Evolutionary conservation across 257 asterid species (phyloP).

Genomic region (Avicennia marina): DNA sequence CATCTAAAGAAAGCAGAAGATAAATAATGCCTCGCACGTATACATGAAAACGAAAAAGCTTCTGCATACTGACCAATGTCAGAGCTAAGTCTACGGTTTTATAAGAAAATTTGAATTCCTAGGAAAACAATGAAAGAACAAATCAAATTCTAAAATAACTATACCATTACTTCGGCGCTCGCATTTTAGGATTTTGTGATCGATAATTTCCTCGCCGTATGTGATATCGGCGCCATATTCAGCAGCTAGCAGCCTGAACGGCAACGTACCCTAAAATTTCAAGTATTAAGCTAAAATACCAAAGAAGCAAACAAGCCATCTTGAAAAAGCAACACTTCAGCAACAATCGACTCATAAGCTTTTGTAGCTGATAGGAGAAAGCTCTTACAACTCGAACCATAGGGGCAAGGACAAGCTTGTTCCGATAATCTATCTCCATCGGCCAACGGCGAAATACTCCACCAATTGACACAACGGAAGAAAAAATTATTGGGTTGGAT

Average conservation of each 20-base stretch:
- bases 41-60: background rate
- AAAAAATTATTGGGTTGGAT: background rate
- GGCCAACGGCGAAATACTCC: background rate
- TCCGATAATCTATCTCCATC: constrained; percentile 55
- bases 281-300: constrained; percentile 12
- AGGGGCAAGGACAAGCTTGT: constrained; percentile 87
- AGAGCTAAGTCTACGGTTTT: too few species aligned
- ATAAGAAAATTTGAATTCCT: background rate
- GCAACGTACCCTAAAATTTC: constrained; percentile 67
- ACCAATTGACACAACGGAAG: background rate
- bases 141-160: background rate
- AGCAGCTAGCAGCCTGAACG: constrained; percentile 81
- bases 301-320: constrained; percentile 2
- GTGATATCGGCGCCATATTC: constrained; percentile 87
- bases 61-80: background rate
- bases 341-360: background rate
- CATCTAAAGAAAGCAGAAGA: constrained; percentile 36
- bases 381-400: constrained; percentile 90
- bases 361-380: background rate
- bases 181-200: constrained; percentile 84
- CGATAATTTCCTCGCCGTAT: constrained; percentile 93
- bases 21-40: constrained; percentile 12
- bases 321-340: background rate
- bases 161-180: constrained; percentile 57
- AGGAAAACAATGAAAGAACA: background rate